Base-by-base conservation (phyloP, 768 basidiomycete genomes). In the Pleurotus sapidus region DNA sequence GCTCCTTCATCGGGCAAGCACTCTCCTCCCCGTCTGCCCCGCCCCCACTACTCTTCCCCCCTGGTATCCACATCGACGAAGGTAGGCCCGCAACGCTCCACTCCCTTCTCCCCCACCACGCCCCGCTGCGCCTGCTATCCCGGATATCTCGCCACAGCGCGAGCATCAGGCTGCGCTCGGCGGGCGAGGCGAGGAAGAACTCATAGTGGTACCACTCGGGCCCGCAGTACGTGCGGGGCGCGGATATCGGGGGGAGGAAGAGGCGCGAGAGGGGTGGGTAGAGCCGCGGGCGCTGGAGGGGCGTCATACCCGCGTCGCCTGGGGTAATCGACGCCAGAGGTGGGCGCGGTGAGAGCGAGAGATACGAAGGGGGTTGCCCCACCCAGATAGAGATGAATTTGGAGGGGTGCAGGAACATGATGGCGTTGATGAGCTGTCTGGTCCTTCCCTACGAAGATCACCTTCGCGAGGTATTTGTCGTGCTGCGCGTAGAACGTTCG, bases 371-470 rank as follows among this genome's bases (percentile, higher is more conserved):
- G 14, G 38, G 50, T 12, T 53, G 50, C 5, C 60, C 61, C 3
- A 67, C 62, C 74, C 76, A 80, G 23, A 82, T 71, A 1, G 76
- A 72, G 24, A 79, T 63, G 64, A 84, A 69, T n/a, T 76, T 75
- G 3, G 69, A 63, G 2, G 83, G 77, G 64, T 75, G 74, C 42
- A 82, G 75, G 27, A 78, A 59, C 57, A 80, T 62, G 49, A 81
- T 64, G 2, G 76, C 66, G 61, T 79, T 84, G 63, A 84, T 78
- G 30, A 84, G 59, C 0, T n/a, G 78, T 78, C 64, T 84, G 80
- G 66, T 84, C 84, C 62, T 83, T 82, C 7, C 83, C 82, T 15
- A 83, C 79, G 60, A 84, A 84, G 8, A 71, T 60, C 15, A 69
- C 70, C 14, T 67, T 68, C 5, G 67, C 63, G 39, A 82, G 74